phyloP scores from a whole-genome alignment of 352 stramenopile species.

The Phytopythium montanum region DNA sequence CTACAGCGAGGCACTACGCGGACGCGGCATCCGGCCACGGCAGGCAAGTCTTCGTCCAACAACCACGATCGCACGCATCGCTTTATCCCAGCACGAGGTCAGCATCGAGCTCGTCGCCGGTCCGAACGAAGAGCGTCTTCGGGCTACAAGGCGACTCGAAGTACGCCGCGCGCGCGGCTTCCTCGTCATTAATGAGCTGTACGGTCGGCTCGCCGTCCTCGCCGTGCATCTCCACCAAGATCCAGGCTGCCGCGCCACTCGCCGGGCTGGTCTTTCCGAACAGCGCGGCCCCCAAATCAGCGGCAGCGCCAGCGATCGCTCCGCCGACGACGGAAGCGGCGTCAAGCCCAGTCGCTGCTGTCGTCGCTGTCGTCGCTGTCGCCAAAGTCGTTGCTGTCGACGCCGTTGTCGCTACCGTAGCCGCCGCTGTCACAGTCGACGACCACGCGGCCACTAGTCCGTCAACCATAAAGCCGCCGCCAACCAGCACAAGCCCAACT shows the following conservation, averaged over 20 bases:
- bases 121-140: not conserved
- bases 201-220: conserved; percentile 3
- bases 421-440: not conserved
- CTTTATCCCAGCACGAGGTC: not conserved
- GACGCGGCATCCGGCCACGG: too few relatives aligned
- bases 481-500: conserved; percentile 23
- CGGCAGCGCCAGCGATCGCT: conserved; percentile 9
- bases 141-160: not conserved
- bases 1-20: too few relatives aligned
- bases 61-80: not conserved
- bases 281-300: conserved; percentile 2
- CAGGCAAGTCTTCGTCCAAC: too few relatives aligned
- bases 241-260: conserved; percentile 5
- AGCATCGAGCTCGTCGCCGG: not conserved
- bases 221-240: conserved; percentile 11
- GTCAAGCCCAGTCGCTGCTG: not conserved
- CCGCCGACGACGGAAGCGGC: not conserved
- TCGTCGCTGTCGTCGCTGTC: too few relatives aligned
- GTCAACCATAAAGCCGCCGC: conserved; percentile 8
- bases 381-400: too few relatives aligned
- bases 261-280: not conserved
- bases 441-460: not conserved
- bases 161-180: conserved; percentile 19
- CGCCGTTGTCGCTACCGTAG: too few relatives aligned
- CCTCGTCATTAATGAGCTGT: conserved; percentile 12